phyloP scores from a whole-genome alignment of 768 basidiomycete species.

The Mycena kentingensis region DNA sequence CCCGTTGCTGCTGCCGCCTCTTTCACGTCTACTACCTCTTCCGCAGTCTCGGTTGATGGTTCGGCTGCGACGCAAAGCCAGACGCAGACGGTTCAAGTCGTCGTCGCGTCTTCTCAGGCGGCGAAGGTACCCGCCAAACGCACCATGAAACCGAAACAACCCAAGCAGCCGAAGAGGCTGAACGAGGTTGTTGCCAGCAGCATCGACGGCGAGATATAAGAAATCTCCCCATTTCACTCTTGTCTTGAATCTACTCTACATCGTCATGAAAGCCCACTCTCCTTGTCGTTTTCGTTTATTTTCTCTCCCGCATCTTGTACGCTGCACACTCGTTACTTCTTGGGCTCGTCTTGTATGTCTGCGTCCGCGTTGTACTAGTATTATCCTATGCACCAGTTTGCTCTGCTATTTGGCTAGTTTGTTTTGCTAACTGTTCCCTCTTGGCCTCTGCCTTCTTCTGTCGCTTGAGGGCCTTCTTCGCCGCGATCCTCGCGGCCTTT shows the following conservation, averaged over 20 bases:
- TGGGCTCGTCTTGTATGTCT: background rate
- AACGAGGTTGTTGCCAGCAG: constrained; percentile 21
- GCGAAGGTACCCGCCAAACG: constrained; percentile 15
- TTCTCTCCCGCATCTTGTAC: background rate
- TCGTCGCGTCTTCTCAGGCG: constrained; percentile 2
- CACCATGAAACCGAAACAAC: constrained; percentile 19
- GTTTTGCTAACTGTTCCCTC: no score
- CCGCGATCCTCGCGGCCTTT: no score
- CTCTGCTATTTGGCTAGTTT: no score
- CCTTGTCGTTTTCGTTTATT: background rate
- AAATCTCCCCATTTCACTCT: constrained; percentile 5
- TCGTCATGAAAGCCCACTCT: background rate
- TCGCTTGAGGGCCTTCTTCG: no score
- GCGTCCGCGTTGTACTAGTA: no score
- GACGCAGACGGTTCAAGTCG: constrained; percentile 6
- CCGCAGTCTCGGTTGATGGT: constrained; percentile 4
- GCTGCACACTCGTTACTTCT: background rate
- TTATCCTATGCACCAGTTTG: no score
- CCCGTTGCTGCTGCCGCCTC: constrained; percentile 10
- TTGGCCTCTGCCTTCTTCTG: no score
- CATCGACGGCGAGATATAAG: constrained; percentile 16
- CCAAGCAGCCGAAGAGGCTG: constrained; percentile 16
- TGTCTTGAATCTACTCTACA: constrained; percentile 3
- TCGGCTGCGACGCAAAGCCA: constrained; percentile 4
- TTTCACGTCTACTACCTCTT: constrained; percentile 10